Evolutionary conservation across 2,329 filamentous ascomycete genomes (phyloP).

Genomic region (Penicillium sp.): DNA sequence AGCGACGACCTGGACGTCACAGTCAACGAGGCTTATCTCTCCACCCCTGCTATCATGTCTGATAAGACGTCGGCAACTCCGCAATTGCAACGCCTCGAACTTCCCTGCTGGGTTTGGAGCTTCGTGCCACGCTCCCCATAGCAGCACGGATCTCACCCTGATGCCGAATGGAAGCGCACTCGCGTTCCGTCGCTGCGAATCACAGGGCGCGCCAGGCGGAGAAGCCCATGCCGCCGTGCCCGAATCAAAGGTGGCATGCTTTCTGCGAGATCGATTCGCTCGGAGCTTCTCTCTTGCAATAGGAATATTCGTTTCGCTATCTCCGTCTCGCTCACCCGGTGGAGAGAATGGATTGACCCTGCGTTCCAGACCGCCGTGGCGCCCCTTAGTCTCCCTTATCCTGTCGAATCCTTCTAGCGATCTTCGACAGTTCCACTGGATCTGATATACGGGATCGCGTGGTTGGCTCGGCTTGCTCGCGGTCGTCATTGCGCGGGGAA

Average conservation of each 20-base stretch:
- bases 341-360: too few relatives aligned
- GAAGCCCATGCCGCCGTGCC: constrained; percentile 6
- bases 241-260: not conserved
- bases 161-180: constrained; percentile 9
- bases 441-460: constrained; percentile 2
- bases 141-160: constrained; percentile 12
- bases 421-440: constrained; percentile 5
- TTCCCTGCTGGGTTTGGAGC: constrained; percentile 27
- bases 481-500: constrained; percentile 10
- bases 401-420: constrained; percentile 5
- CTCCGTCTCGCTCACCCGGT: not conserved
- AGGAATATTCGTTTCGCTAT: not conserved
- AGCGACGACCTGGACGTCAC: constrained; percentile 8
- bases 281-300: too few relatives aligned
- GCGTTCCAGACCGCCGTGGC: too few relatives aligned
- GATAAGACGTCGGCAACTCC: constrained; percentile 16
- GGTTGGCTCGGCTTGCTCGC: not conserved
- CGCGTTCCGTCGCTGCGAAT: constrained; percentile 16
- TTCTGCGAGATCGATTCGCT: not conserved
- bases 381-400: constrained; percentile 1
- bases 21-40: constrained; percentile 13
- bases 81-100: constrained; percentile 27
- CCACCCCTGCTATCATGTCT: constrained; percentile 6
- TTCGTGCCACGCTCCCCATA: constrained; percentile 17
- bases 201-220: constrained; percentile 14